phyloP scores from a whole-genome alignment of 306 rosid genomes.

The Gastrolobium bilobum region DNA sequence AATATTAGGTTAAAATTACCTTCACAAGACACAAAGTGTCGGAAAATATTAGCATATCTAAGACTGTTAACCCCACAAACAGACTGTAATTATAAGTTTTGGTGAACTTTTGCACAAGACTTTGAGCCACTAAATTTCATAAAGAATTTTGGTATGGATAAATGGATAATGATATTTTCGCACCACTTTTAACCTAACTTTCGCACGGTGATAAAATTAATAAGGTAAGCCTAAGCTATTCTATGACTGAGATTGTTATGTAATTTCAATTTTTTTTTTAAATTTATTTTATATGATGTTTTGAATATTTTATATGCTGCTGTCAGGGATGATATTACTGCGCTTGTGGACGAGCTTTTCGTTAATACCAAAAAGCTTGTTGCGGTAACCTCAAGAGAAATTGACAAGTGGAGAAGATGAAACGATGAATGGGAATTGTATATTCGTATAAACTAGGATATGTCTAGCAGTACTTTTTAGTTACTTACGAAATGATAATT shows the following conservation, averaged over 20 bases:
- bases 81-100: neutral
- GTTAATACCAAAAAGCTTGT: constrained; percentile 73
- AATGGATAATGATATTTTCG: neutral
- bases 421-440: constrained; percentile 7
- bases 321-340: constrained; percentile 74
- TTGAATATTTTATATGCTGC: constrained; percentile 21
- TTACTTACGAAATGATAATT: neutral
- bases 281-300: neutral
- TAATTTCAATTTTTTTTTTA: constrained; percentile 23
- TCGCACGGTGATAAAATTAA: neutral
- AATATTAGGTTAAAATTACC: too few relatives aligned
- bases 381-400: constrained; percentile 70
- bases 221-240: neutral
- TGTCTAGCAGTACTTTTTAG: constrained; percentile 2
- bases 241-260: constrained; percentile 6
- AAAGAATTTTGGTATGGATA: neutral
- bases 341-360: constrained; percentile 79
- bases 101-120: neutral
- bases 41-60: neutral
- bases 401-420: constrained; percentile 83
- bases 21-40: neutral
- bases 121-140: neutral
- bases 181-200: too few relatives aligned
- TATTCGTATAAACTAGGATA: constrained; percentile 29
- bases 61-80: neutral